Evolutionary conservation across 257 asterid genomes (phyloP), one percentile per base, ranked within the genome.

Genomic region (Thymus mandschuricus): DNA sequence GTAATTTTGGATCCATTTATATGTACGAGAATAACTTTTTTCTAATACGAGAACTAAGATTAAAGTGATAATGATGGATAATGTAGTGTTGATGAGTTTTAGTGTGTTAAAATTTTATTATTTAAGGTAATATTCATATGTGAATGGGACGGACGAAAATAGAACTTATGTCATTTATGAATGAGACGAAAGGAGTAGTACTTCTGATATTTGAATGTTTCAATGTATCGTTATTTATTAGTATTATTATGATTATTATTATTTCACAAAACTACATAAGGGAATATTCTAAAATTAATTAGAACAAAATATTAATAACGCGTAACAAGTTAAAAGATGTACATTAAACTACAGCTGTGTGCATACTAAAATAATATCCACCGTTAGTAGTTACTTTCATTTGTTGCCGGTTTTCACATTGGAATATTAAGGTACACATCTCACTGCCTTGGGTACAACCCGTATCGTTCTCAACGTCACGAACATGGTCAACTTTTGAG

Each of bases 321-420:
- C 78, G 72, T 73, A 45, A 38, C 33, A 48, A 66, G 46, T 68
- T 51, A 13, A 64, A 44, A 7, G 30, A 12, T 54, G 65, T n/a
- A 54, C 44, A n/a, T 45, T 59, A 46, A 71, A 9, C 27, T 38
- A 48, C 69, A 71, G 61, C 75, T 11, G 58, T n/a, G 56, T 21
- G 40, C 40, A 35, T 21, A 49, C 9, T 49, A 43, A 0, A 6
- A 9, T 44, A 38, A 0, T 12, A 27, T 52, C 5, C 0, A 52
- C 27, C 4, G 31, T 8, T 21, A 21, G 31, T 52, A 11, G 58
- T 52, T 15, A 52, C 5, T 27, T 21, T 52, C 59, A 52, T 8
- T 50, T 52, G 34, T 30, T 21, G 59, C 31, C 3, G 59, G 34
- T 52, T 52, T 52, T 52, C 59, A 52, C 71, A 59, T 34, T 43